Evolutionary conservation across 805 yeast species (phyloP).

Genomic region (Metschnikowia anglica): DNA sequence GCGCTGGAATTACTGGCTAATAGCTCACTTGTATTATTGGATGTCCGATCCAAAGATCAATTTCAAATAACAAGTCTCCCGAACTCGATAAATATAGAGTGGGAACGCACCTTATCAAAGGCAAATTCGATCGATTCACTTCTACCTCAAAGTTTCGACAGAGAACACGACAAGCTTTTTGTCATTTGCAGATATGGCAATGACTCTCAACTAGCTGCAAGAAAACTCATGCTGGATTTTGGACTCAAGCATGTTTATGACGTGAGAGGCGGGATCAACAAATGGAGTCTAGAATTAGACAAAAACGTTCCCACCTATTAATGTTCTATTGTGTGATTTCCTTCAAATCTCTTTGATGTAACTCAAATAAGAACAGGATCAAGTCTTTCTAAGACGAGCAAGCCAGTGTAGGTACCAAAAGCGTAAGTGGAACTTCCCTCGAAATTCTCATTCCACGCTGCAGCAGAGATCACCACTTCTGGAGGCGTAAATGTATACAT

Average conservation of each 20-base stretch:
- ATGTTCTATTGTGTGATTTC: no score
- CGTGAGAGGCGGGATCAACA: constrained; percentile 72
- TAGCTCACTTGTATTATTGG: constrained; percentile 47
- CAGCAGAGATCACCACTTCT: constrained; percentile 46
- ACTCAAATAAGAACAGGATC: constrained; percentile 22
- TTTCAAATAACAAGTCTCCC: constrained; percentile 64
- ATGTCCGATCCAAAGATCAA: constrained; percentile 82
- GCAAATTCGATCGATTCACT: constrained; percentile 22
- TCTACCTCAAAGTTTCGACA: constrained; percentile 23
- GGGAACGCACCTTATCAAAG: constrained; percentile 42
- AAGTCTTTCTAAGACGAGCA: constrained; percentile 46
- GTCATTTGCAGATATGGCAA: constrained; percentile 87
- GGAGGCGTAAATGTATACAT: constrained; percentile 45
- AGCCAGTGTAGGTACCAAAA: constrained; percentile 51
- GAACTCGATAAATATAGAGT: constrained; percentile 61
- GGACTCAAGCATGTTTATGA: constrained; percentile 57
- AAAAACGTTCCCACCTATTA: constrained; percentile 22
- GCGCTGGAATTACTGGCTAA: constrained; percentile 20
- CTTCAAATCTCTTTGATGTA: no score
- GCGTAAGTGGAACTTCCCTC: constrained; percentile 49
- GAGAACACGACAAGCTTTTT: constrained; percentile 35
- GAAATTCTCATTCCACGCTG: constrained; percentile 58
- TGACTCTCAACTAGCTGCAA: constrained; percentile 81
- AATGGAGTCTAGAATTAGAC: constrained; percentile 66
- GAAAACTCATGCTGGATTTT: constrained; percentile 49